Evolutionary conservation across 2,329 filamentous ascomycete genomes (phyloP), one percentile per base, ranked within the genome.

Genomic region (Penicillium expansum): DNA sequence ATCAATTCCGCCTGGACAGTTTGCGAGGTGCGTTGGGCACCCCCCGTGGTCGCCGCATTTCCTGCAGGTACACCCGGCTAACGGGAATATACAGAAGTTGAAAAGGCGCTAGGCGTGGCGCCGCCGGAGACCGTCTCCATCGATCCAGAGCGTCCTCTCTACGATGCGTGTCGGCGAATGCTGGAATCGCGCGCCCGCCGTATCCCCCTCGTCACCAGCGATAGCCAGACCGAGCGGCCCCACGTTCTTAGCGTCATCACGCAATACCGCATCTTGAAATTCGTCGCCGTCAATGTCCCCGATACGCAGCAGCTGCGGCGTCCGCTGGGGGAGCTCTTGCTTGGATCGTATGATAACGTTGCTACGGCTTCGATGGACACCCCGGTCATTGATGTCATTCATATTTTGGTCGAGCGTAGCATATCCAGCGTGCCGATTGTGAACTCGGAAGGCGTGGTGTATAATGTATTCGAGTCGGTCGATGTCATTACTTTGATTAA

Each of bases 191-290:
- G 93, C 64, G 93, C 94, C 35, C 88, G 94, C 58, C 87, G 94
- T 66, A 99, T 99, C 62, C 94, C 94, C 0, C 83, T 99, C 7
- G 89, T 99, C 57, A 94, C 97, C 67, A 84, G 90, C 62, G 94
- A 99, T 70, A 92, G 95, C 70, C 94, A 99, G 76, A 99, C 94
- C 2, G 87, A 90, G 55, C 85, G 92, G 61, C 87, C 94, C 70
- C 94, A 93, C 77, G 92, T 99, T 18, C 90, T 99, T 59, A 97
- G 92, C 67, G 94, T 99, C 59, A 90, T 99, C 57, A 99, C 94
- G 0, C 94, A 99, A 75, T 99, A 99, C 76, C 89, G 95, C 57
- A 97, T 99, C 66, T 84, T 99, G 62, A 99, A 99, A 74, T 99
- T 99, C 74, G 95, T 99, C 60, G 92, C 94, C 11, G 93, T 99